A percentile compares a stretch with the other conserved stretches of the same genome.
Evolutionary conservation across 140 eudicot genomes (phyloP).

Genomic region (Stevia rebaudiana): DNA sequence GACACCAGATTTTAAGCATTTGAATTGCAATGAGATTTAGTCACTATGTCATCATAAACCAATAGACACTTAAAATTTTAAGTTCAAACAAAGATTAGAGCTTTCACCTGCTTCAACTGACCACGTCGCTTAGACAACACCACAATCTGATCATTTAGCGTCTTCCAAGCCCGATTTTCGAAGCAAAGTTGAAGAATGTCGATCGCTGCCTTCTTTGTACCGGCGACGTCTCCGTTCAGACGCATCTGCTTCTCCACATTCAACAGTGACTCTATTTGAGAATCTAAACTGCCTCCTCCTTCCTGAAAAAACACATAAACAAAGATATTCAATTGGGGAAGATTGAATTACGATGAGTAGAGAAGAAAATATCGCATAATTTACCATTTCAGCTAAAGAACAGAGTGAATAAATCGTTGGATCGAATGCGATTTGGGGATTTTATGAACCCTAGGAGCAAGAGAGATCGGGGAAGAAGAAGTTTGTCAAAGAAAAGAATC

Average conservation of each 20-base stretch:
- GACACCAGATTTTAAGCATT: neutral
- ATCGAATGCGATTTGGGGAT: slow-evolving; percentile 8
- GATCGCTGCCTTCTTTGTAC: slow-evolving; percentile 68
- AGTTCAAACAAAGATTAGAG: neutral
- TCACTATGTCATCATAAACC: slow-evolving; percentile 5
- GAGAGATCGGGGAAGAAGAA: slow-evolving; percentile 19
- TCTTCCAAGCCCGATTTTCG: slow-evolving; percentile 75
- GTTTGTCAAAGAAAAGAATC: slow-evolving; percentile 12
- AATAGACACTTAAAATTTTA: neutral
- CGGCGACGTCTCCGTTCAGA: slow-evolving; percentile 74
- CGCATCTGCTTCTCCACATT: slow-evolving; percentile 93
- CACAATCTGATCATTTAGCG: slow-evolving; percentile 82
- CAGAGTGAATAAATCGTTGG: slow-evolving; percentile 11
- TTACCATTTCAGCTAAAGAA: slow-evolving; percentile 30
- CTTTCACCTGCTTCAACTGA: slow-evolving; percentile 75
- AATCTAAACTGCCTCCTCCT: slow-evolving; percentile 51
- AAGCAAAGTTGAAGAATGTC: slow-evolving; percentile 73
- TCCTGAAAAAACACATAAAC: slow-evolving; percentile 30
- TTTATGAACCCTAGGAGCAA: slow-evolving; percentile 26
- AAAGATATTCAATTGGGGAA: neutral
- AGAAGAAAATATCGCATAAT: neutral
- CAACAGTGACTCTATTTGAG: slow-evolving; percentile 65
- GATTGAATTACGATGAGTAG: slow-evolving; percentile 11
- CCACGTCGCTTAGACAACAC: slow-evolving; percentile 90
- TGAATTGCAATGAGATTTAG: neutral